Evolutionary conservation across 2,329 filamentous ascomycete species (phyloP).

Genomic region (Amphichorda felina): DNA sequence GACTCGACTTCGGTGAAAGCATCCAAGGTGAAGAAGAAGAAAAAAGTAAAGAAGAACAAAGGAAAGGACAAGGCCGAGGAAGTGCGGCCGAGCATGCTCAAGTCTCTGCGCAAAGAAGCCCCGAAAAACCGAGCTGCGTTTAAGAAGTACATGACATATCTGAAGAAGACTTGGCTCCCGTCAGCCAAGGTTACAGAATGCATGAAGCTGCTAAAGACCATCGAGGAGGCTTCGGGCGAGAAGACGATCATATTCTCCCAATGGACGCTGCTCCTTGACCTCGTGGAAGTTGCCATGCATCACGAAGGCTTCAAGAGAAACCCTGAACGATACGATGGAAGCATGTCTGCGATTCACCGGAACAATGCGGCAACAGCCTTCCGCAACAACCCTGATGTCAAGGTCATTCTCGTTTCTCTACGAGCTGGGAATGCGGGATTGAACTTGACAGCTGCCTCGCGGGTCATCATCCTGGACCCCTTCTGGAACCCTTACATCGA

Average conservation of each 20-base stretch:
- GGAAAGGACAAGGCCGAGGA: conserved; percentile 28
- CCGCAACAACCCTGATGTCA: conserved; percentile 50
- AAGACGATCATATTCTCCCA: conserved; percentile 71
- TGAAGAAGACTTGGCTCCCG: conserved; percentile 58
- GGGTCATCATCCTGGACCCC: conserved; percentile 83
- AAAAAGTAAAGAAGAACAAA: conserved; percentile 14
- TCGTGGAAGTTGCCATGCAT: conserved; percentile 62
- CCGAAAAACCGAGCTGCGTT: conserved; percentile 52
- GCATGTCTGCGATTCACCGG: conserved; percentile 57
- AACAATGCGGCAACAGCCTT: conserved; percentile 58
- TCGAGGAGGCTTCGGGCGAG: conserved; percentile 42
- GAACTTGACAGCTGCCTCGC: conserved; percentile 71
- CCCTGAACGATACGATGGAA: conserved; percentile 68
- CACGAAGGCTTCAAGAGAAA: conserved; percentile 46
- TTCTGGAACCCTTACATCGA: conserved; percentile 95
- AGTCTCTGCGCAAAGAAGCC: conserved; percentile 53
- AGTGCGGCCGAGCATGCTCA: conserved; percentile 44
- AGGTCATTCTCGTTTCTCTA: conserved; percentile 71
- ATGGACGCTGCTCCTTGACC: conserved; percentile 63
- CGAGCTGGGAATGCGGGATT: conserved; percentile 75
- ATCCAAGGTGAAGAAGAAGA: conserved; percentile 7
- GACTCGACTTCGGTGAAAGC: background rate
- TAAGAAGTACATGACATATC: conserved; percentile 55
- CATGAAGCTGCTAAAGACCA: conserved; percentile 59
- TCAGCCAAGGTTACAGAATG: conserved; percentile 78